Percentiles rank a stretch among this genome's conserved stretches.
Conservation (phyloP, 129 eudicot genomes). For the Dittrichia graveolens region DNA sequence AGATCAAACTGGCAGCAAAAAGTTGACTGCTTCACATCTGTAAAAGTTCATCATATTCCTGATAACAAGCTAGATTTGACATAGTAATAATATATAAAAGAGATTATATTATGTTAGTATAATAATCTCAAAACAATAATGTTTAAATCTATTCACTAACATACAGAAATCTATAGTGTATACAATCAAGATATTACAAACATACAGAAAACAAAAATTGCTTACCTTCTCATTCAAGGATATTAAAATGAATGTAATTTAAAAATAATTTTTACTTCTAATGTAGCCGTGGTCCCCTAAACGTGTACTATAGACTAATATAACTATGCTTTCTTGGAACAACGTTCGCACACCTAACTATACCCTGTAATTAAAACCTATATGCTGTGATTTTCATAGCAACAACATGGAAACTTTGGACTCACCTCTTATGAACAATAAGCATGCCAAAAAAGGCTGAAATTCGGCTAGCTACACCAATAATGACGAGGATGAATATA, state of each 20-base stretch:
- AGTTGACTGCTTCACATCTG: too few species aligned
- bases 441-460: constrained; percentile 71
- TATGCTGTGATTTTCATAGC: not conserved
- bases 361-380: constrained; percentile 1
- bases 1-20: too few species aligned
- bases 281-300: not conserved
- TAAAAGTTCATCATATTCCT: too few species aligned
- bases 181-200: constrained; percentile 10
- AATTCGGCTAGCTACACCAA: constrained; percentile 54
- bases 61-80: not conserved
- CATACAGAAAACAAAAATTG: constrained; percentile 18
- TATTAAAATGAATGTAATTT: constrained; percentile 22
- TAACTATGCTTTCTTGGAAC: constrained; percentile 21
- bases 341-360: constrained; percentile 1
- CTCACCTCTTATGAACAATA: constrained; percentile 55
- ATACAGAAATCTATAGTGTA: not conserved
- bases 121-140: not conserved
- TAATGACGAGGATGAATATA: constrained; percentile 45
- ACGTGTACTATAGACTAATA: constrained; percentile 18
- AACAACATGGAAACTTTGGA: constrained; percentile 15
- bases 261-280: not conserved
- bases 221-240: not conserved
- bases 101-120: not conserved
- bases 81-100: not conserved
- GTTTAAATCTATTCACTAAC: too few species aligned